Evolutionary conservation across 2,329 filamentous ascomycete species (phyloP), one percentile per base, ranked within the genome.

Genomic region (Aspergillus pseudoterreus): DNA sequence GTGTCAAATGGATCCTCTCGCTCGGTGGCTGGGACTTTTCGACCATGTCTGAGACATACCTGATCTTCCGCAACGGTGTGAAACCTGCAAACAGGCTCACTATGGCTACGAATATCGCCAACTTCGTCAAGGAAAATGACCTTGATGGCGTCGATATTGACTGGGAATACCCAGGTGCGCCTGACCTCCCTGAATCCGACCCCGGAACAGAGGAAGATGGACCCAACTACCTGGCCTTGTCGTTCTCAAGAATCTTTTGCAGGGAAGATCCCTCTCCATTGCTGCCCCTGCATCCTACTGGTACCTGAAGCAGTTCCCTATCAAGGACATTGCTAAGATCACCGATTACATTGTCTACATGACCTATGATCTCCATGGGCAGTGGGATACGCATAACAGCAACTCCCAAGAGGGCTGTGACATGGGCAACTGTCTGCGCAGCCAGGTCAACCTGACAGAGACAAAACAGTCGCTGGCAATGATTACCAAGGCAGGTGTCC

Each of bases 1-100:
- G 56, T 9, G 22, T 35, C 32, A 74, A 77, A 53, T 58, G 55
- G 19, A 71, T 78, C 32, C 19, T 77, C 8, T 69, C 71, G 0
- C 70, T 78, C 55, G 75, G 75, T 17, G 76, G 75, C 22, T 78
- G 76, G 77, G 64, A 61, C 14, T 71, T 73, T 51, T 74, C 68
- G 1, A 75, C 74, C 0, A 59, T 63, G 1, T 61, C 67, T 0
- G 60, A 47, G 2, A 73, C 70, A 0, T 75, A 68, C 48, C 39
- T 52, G 17, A 70, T 77, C 39, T 71, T 78, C 43, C 66, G 75
- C 14, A 52, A 71, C 4, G 54, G 66, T 36, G 63, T 64, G 21
- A 51, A 58, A 57, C 59, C 63, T 1, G 66, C 50, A 0, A 78
- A 80, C 52, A 66, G 73, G 0, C 54, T 60, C 6, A 69, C 32